phyloP scores from a whole-genome alignment of 1,139 yeast genomes.

The Sugiyamaella neomexicana region DNA sequence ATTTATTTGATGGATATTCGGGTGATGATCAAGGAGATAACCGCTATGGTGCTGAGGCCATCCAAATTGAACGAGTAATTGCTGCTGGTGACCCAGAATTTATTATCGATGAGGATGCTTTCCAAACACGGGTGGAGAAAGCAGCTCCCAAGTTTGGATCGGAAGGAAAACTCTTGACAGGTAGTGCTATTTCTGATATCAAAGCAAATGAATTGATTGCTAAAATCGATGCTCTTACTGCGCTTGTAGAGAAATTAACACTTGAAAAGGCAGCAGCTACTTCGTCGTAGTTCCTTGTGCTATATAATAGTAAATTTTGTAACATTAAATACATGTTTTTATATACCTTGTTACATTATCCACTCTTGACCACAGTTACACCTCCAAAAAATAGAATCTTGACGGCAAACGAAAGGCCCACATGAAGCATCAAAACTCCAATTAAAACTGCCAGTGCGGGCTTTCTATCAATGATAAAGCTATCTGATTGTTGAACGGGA shows the following conservation, averaged over 20 bases:
- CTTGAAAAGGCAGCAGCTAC: constrained; percentile 1
- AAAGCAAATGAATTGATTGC: constrained; percentile 44
- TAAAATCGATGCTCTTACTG: constrained; percentile 40
- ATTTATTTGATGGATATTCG: constrained; percentile 72
- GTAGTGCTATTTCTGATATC: not conserved
- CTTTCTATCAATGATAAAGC: constrained; percentile 33
- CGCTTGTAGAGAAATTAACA: constrained; percentile 34
- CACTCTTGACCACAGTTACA: constrained; percentile 17
- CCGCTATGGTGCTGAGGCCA: constrained; percentile 44
- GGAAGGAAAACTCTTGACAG: not conserved
- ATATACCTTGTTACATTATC: not conserved
- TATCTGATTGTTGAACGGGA: constrained; percentile 34
- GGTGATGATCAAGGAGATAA: constrained; percentile 41
- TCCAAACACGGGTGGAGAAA: constrained; percentile 50
- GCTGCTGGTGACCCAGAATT: constrained; percentile 66
- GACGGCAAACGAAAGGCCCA: constrained; percentile 42
- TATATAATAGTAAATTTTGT: not conserved
- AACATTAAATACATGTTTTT: constrained; percentile 12
- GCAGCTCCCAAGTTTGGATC: constrained; percentile 55
- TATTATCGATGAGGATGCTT: constrained; percentile 49
- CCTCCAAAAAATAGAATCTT: constrained; percentile 41
- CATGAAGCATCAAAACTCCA: constrained; percentile 40
- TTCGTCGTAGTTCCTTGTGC: not conserved
- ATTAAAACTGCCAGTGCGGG: constrained; percentile 38
- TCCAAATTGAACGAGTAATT: constrained; percentile 51